A percentile compares a stretch with the other conserved stretches of the same genome.
These are phyloP conservation scores for Batkoa obscura DNA, from an alignment of 371 early-diverging fungal genomes.

Conservation along the genomic window DNA sequence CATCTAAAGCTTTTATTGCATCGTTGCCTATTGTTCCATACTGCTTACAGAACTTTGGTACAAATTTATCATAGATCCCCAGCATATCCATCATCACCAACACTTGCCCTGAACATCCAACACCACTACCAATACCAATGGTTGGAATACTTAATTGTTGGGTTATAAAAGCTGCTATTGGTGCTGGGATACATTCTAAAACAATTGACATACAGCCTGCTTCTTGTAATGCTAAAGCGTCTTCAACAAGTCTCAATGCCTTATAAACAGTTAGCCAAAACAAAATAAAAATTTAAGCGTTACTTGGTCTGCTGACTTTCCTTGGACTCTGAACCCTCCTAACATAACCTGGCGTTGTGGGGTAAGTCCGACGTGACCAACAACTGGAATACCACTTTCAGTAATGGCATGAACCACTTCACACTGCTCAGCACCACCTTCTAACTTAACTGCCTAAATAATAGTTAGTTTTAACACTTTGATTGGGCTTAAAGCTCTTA, in stretches of 20 bases:
- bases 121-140: slow-evolving; percentile 93
- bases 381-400: slow-evolving; percentile 69
- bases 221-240: slow-evolving; percentile 72
- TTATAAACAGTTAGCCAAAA: slow-evolving; percentile 11
- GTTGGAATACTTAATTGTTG: slow-evolving; percentile 59
- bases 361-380: slow-evolving; percentile 87
- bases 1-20: slow-evolving; percentile 41
- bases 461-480: too few relatives aligned
- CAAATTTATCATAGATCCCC: slow-evolving; percentile 65
- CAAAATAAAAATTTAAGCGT: not conserved
- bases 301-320: slow-evolving; percentile 55
- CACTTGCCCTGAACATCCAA: slow-evolving; percentile 77
- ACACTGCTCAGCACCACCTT: slow-evolving; percentile 76
- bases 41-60: slow-evolving; percentile 74
- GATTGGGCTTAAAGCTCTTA: slow-evolving; percentile 11
- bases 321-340: slow-evolving; percentile 86
- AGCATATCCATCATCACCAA: slow-evolving; percentile 77
- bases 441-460: slow-evolving; percentile 94
- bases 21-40: slow-evolving; percentile 56
- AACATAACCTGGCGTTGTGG: slow-evolving; percentile 75
- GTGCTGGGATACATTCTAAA: slow-evolving; percentile 77
- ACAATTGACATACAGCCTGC: slow-evolving; percentile 86
- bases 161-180: slow-evolving; percentile 70
- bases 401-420: slow-evolving; percentile 52
- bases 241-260: slow-evolving; percentile 52